Percentiles rank a stretch among this genome's conserved stretches.
phyloP scores from a whole-genome alignment of 78 protist species.

The Dictyostelium intermedium region DNA sequence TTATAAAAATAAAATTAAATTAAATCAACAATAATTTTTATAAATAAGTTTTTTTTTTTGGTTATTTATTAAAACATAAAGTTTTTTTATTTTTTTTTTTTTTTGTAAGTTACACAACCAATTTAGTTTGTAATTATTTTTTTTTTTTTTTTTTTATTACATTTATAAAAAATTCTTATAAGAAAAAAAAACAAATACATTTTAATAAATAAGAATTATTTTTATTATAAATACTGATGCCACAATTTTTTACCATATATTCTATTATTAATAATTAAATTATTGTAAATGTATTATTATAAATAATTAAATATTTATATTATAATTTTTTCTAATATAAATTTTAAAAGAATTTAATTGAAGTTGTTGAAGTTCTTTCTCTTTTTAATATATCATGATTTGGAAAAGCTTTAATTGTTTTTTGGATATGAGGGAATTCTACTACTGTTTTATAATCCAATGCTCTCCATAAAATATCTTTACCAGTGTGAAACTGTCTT shows the following conservation, averaged over 20 bases:
- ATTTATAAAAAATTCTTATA: too few relatives aligned
- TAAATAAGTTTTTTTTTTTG: too few relatives aligned
- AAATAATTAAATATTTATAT: too few relatives aligned
- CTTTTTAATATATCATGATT: conserved; percentile 60
- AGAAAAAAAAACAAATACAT: not conserved
- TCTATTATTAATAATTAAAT: not conserved
- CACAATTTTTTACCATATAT: not conserved
- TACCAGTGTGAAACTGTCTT: conserved; percentile 64
- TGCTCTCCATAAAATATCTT: conserved; percentile 72
- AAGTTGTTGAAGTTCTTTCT: conserved; percentile 45
- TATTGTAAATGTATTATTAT: not conserved
- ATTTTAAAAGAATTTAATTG: conserved; percentile 50
- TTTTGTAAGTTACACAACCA: not conserved
- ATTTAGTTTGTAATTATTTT: not conserved
- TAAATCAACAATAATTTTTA: too few relatives aligned
- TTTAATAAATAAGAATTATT: not conserved
- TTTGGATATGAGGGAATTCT: conserved; percentile 22
- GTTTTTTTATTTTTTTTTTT: too few relatives aligned
- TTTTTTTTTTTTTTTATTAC: not conserved
- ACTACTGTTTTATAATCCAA: conserved; percentile 54
- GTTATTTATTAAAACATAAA: too few relatives aligned
- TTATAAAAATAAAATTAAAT: too few relatives aligned
- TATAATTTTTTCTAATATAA: not conserved
- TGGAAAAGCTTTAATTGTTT: conserved; percentile 44
- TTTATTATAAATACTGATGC: not conserved